Conservation (phyloP, 192 early-diverging fungal species). For the Glomus cerebriforme region DNA sequence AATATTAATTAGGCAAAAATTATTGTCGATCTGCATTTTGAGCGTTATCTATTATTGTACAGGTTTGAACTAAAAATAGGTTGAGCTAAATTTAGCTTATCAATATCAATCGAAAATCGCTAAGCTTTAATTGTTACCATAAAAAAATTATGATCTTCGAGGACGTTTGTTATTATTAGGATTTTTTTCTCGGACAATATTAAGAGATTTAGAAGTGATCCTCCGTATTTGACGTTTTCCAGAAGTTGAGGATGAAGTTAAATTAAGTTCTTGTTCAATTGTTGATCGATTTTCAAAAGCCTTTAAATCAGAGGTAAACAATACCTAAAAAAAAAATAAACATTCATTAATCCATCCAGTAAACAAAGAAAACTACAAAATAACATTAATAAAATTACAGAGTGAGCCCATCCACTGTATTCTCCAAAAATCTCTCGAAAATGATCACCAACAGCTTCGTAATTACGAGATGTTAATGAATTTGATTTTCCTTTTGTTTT, state of each 20-base stretch:
- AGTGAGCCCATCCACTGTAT: slow-evolving; percentile 82
- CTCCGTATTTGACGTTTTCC: neutral
- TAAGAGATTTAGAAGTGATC: neutral
- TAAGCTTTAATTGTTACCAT: neutral
- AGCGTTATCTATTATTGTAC: neutral
- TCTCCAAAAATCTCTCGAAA: slow-evolving; percentile 79
- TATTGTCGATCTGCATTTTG: neutral
- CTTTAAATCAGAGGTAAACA: slow-evolving; percentile 20
- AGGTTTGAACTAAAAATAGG: neutral
- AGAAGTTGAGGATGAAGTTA: neutral
- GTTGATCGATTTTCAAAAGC: neutral
- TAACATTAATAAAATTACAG: slow-evolving; percentile 39
- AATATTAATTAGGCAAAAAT: neutral
- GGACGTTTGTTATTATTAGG: neutral
- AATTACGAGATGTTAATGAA: slow-evolving; percentile 65
- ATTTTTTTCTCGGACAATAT: neutral
- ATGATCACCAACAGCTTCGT: slow-evolving; percentile 68
- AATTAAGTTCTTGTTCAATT: neutral
- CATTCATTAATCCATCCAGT: too few relatives aligned
- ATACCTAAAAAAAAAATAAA: slow-evolving; percentile 9
- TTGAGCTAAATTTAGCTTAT: neutral
- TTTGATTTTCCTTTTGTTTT: slow-evolving; percentile 51
- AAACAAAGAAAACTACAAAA: neutral
- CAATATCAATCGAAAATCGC: too few relatives aligned
- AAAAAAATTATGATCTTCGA: neutral